A percentile compares a stretch with the other conserved stretches of the same genome.
Conservation (phyloP, 1,284 basidiomycete species). For the Exobasidium cylindrosporum region DNA sequence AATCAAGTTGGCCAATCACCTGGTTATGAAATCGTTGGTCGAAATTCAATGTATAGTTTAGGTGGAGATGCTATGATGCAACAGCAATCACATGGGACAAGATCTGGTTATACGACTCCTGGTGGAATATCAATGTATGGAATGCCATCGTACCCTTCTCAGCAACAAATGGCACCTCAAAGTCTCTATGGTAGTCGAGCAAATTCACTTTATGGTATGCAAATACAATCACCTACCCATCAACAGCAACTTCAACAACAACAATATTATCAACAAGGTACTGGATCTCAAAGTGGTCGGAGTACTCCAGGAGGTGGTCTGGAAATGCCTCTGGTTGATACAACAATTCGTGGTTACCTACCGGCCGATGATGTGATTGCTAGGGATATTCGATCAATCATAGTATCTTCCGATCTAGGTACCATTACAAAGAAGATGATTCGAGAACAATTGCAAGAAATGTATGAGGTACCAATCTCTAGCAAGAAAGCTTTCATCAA, state of each 20-base stretch:
- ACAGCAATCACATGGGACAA: conserved; percentile 3
- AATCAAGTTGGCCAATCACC: conserved; percentile 8
- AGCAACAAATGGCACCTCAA: conserved; percentile 11
- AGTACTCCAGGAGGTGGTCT: neutral
- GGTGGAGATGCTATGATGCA: conserved; percentile 12
- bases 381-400: conserved; percentile 40
- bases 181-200: conserved; percentile 9
- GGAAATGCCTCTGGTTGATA: conserved; percentile 14
- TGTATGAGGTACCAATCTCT: conserved; percentile 40
- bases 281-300: conserved; percentile 18
- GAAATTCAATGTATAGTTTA: conserved; percentile 36
- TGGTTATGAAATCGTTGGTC: conserved; percentile 18
- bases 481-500: conserved; percentile 50
- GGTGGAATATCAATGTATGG: conserved; percentile 46
- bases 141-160: conserved; percentile 20
- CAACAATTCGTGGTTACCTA: conserved; percentile 17
- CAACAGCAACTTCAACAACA: neutral
- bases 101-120: conserved; percentile 29
- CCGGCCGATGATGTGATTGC: conserved; percentile 45
- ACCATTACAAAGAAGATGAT: conserved; percentile 49
- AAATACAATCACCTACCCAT: conserved; percentile 8
- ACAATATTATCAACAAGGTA: conserved; percentile 12
- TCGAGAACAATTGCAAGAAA: conserved; percentile 36
- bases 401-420: conserved; percentile 42
- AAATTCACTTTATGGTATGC: conserved; percentile 29